Percentiles rank a stretch among this genome's conserved stretches.
phyloP scores from a whole-genome alignment of 1,139 yeast genomes.

The Petasospora rhodanensis region DNA sequence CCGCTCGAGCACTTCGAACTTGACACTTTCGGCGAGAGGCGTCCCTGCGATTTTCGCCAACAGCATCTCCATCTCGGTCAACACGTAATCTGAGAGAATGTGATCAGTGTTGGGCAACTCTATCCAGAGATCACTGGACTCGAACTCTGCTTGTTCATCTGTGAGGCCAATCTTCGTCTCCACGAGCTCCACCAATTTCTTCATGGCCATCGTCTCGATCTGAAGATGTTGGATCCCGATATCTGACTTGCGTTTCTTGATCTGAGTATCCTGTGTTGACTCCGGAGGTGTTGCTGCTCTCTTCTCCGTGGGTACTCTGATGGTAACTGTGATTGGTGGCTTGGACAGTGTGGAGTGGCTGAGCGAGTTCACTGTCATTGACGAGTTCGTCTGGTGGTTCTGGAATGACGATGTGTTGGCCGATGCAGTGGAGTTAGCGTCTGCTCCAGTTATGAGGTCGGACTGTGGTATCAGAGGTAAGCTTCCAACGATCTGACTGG shows the following conservation, averaged over 20 bases:
- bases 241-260: conserved; percentile 21
- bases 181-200: conserved; percentile 10
- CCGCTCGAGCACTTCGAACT: conserved; percentile 23
- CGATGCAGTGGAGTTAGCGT: too few species aligned
- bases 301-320: too few species aligned
- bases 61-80: conserved; percentile 22
- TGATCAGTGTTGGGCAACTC: conserved; percentile 21
- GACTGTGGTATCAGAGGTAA: too few species aligned
- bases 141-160: conserved; percentile 22
- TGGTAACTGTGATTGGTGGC: too few species aligned
- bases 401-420: too few species aligned
- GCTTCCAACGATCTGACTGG: conserved; percentile 10
- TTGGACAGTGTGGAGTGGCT: too few species aligned
- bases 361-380: too few species aligned
- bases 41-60: conserved; percentile 21
- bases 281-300: not conserved
- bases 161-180: conserved; percentile 14
- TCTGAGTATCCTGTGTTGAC: not conserved
- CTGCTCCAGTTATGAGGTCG: conserved; percentile 7
- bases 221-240: conserved; percentile 16
- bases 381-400: too few species aligned
- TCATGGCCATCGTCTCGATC: conserved; percentile 12
- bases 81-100: conserved; percentile 15
- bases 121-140: conserved; percentile 21
- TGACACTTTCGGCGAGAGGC: conserved; percentile 16